Evolutionary conservation across 371 early-diverging fungal species (phyloP).

Genomic region (Gilbertella persicaria): DNA sequence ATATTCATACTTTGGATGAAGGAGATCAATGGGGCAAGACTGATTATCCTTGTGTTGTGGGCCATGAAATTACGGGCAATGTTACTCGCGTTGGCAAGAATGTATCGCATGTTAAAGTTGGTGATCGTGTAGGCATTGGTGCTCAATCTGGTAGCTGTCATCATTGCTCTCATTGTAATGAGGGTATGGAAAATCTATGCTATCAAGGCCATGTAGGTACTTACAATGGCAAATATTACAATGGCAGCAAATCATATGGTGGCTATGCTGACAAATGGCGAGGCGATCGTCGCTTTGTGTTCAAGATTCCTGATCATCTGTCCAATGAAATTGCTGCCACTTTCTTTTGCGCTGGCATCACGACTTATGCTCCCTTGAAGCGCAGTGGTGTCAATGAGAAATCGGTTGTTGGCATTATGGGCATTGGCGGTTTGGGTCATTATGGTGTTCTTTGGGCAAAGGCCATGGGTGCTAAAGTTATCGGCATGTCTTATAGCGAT

Average conservation of each 20-base stretch:
- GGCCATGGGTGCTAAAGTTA: constrained; percentile 68
- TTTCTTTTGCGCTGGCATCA: constrained; percentile 55
- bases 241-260: constrained; percentile 62
- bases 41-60: constrained; percentile 57
- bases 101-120: constrained; percentile 51
- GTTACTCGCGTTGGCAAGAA: constrained; percentile 52
- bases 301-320: constrained; percentile 65
- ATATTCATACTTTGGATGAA: constrained; percentile 45
- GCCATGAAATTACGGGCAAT: constrained; percentile 62
- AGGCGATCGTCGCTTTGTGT: constrained; percentile 56
- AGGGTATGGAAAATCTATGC: constrained; percentile 29
- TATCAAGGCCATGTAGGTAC: constrained; percentile 55
- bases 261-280: constrained; percentile 71
- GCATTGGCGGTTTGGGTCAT: constrained; percentile 77
- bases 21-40: constrained; percentile 60
- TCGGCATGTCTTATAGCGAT: constrained; percentile 33
- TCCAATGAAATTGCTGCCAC: constrained; percentile 56
- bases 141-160: constrained; percentile 50
- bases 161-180: constrained; percentile 32
- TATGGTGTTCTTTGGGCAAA: constrained; percentile 62
- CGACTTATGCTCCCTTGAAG: constrained; percentile 58
- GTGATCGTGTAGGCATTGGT: constrained; percentile 74
- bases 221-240: constrained; percentile 55
- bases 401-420: constrained; percentile 62
- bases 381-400: constrained; percentile 37